These are phyloP conservation scores for Diaporthe vexans DNA, from an alignment of 2,329 filamentous ascomycete species.

Conservation along the genomic window DNA sequence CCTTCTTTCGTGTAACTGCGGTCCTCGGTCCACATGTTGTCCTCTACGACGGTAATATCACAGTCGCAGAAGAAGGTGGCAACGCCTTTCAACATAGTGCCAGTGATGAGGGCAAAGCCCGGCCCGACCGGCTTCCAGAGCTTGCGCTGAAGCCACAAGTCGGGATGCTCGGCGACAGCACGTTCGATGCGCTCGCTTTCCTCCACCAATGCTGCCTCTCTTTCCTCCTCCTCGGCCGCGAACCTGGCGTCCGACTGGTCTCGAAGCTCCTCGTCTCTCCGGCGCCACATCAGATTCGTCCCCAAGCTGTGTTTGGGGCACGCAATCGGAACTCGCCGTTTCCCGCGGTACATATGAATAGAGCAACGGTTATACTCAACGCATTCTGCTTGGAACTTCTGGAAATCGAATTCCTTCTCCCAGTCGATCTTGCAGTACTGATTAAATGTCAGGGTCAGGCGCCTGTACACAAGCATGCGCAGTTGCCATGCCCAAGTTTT, in stretches of 20 bases:
- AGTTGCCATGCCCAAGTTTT: background rate
- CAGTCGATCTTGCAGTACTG: background rate
- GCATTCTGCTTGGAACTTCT: background rate
- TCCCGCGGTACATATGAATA: background rate
- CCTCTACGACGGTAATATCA: background rate
- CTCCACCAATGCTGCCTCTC: background rate
- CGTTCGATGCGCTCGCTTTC: background rate
- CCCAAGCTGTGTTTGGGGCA: background rate
- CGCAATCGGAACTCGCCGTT: background rate
- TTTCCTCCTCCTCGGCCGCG: too few relatives aligned
- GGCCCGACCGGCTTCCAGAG: background rate
- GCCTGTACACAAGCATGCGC: background rate
- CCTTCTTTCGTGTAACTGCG: background rate
- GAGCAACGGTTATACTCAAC: rapidly evolving
- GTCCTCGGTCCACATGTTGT: background rate
- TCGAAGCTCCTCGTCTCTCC: background rate
- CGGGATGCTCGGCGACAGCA: background rate
- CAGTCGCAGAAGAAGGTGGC: constrained; percentile 9
- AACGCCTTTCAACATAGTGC: background rate
- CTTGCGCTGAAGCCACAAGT: background rate
- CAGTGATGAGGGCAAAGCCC: background rate
- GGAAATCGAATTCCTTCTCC: background rate
- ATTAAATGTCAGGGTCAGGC: background rate
- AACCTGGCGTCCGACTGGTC: background rate
- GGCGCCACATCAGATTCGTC: background rate